Evolutionary conservation across 148 eudicot species (phyloP).

Genomic region (Fallopia convolvulus): DNA sequence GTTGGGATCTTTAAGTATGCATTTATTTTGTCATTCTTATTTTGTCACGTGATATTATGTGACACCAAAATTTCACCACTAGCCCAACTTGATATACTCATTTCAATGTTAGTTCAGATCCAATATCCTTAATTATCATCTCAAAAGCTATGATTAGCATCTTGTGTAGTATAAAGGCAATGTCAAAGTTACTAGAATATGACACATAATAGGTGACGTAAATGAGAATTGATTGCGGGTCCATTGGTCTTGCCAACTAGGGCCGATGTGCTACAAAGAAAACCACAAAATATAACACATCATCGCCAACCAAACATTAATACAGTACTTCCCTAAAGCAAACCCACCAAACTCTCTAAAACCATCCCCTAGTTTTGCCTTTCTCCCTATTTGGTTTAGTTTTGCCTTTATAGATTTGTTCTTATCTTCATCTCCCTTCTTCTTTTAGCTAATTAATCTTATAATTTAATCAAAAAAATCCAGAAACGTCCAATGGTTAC

Average conservation of each 20-base stretch:
- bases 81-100: neutral
- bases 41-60: neutral
- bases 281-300: neutral
- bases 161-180: neutral
- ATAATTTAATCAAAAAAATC: neutral
- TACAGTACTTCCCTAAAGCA: slow-evolving; percentile 1
- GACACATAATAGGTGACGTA: slow-evolving; percentile 4
- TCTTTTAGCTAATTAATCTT: neutral
- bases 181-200: neutral
- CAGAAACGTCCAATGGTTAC: neutral
- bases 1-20: no score
- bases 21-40: neutral
- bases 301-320: neutral
- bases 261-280: neutral
- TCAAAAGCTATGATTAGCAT: neutral
- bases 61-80: neutral
- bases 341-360: slow-evolving; percentile 1
- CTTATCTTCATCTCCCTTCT: neutral
- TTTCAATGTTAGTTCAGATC: no score
- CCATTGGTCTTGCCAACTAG: neutral
- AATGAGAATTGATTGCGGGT: neutral
- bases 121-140: neutral
- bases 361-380: neutral
- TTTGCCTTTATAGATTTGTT: neutral
- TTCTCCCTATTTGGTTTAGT: neutral